These are phyloP conservation scores for Hemerocallis citrina DNA, from an alignment of 106 monocot genomes.

Conservation along the genomic window DNA sequence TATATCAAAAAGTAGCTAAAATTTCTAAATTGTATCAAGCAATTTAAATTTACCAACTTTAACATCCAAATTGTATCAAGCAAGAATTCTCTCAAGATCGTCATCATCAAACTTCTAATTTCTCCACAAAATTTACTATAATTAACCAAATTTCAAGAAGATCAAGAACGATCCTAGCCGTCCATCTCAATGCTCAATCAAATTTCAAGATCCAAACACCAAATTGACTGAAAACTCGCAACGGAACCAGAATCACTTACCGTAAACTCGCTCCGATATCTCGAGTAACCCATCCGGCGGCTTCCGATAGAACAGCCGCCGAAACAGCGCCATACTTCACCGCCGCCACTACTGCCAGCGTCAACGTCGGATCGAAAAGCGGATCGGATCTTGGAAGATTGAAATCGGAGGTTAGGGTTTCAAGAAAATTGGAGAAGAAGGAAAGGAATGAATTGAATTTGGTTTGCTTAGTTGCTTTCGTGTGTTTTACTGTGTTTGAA, in stretches of 20 bases:
- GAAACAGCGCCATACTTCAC: constrained; percentile 77
- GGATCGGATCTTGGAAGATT: constrained; percentile 3
- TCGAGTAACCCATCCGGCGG: constrained; percentile 93
- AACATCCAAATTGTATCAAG: neutral
- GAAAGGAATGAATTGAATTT: no score
- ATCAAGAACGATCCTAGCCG: neutral
- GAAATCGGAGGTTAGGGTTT: constrained; percentile 3
- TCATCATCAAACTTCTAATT: neutral
- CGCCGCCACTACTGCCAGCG: neutral
- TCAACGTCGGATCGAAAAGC: neutral
- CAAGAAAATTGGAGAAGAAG: no score
- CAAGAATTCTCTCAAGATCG: neutral
- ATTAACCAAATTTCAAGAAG: neutral
- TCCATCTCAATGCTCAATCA: neutral
- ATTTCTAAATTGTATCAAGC: no score
- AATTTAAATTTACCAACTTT: neutral
- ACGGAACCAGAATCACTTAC: constrained; percentile 22
- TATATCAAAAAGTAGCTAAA: no score
- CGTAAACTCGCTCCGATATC: constrained; percentile 95
- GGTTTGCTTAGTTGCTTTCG: no score
- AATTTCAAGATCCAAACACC: neutral
- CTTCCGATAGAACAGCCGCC: constrained; percentile 86
- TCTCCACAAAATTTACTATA: no score
- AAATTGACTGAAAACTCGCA: neutral
- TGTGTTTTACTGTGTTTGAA: no score